A percentile compares a stretch with the other conserved stretches of the same genome.
Evolutionary conservation across 805 yeast species (phyloP).

Genomic region (Millerozyma acaciae): DNA sequence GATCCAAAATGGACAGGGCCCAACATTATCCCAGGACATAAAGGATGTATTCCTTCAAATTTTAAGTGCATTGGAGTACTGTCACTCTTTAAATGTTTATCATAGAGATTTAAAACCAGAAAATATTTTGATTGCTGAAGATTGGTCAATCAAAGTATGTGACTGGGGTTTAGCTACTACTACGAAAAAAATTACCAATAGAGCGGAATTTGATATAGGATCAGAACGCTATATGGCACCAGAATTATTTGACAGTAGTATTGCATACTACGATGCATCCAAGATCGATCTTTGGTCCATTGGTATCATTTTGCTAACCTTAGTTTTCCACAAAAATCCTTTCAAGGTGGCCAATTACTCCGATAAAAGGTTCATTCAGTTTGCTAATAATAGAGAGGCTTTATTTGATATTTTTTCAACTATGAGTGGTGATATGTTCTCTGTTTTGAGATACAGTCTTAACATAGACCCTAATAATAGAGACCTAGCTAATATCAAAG

Average conservation of each 20-base stretch:
- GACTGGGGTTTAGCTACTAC: constrained; percentile 62
- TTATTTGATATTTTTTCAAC: constrained; percentile 87
- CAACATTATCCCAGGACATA: constrained; percentile 53
- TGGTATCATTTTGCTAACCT: constrained; percentile 77
- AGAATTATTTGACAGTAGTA: constrained; percentile 64
- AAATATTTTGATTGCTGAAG: constrained; percentile 49
- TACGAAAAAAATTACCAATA: constrained; percentile 51
- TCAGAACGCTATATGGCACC: constrained; percentile 95
- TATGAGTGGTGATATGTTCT: constrained; percentile 81
- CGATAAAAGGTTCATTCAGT: constrained; percentile 80
- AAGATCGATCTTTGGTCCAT: constrained; percentile 87
- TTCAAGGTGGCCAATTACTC: constrained; percentile 75
- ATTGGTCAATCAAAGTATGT: constrained; percentile 55
- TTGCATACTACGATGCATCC: constrained; percentile 68
- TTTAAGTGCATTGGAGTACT: constrained; percentile 46
- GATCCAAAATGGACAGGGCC: constrained; percentile 61
- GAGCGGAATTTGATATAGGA: constrained; percentile 69
- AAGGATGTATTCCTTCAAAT: constrained; percentile 52
- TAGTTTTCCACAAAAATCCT: constrained; percentile 86
- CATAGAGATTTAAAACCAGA: constrained; percentile 60
- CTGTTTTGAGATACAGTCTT: constrained; percentile 72
- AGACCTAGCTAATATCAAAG: constrained; percentile 55
- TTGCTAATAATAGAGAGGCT: constrained; percentile 83
- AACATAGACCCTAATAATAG: constrained; percentile 88
- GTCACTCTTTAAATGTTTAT: constrained; percentile 46